A percentile compares a stretch with the other conserved stretches of the same genome.
Conservation (phyloP, 768 basidiomycete genomes). For the Crucibulum laeve region DNA sequence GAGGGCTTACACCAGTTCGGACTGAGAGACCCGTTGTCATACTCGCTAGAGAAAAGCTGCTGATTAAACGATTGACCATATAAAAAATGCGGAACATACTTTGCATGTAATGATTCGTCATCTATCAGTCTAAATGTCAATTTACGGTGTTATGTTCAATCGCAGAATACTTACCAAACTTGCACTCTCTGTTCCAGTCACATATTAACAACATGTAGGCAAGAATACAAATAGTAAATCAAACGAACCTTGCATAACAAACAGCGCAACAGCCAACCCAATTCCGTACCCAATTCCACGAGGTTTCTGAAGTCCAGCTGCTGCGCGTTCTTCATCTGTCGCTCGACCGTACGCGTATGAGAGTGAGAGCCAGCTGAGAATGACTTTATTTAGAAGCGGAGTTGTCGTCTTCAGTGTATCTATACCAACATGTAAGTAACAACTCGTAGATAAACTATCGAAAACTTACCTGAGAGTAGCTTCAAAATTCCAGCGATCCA, state of each 20-base stretch:
- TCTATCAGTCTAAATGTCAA: conserved; percentile 21
- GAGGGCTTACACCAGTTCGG: conserved; percentile 39
- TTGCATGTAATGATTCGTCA: conserved; percentile 42
- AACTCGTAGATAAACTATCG: conserved; percentile 1
- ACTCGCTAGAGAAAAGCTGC: conserved; percentile 21
- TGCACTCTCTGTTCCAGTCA: conserved; percentile 24
- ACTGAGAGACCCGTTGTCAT: conserved; percentile 45
- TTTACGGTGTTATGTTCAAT: too few species aligned
- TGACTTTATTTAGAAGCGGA: conserved; percentile 53
- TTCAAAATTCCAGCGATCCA: conserved; percentile 46
- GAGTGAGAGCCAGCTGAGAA: conserved; percentile 54
- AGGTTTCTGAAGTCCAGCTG: conserved; percentile 30
- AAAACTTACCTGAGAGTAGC: conserved; percentile 31
- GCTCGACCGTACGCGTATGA: conserved; percentile 39
- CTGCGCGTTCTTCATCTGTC: conserved; percentile 29
- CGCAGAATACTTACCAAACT: too few species aligned
- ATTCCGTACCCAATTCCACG: conserved; percentile 57
- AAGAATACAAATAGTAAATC: neutral
- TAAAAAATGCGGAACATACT: conserved; percentile 16
- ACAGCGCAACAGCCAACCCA: conserved; percentile 53
- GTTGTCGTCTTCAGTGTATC: conserved; percentile 49
- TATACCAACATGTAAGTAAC: conserved; percentile 9
- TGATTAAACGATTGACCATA: neutral
- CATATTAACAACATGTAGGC: neutral
- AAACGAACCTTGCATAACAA: conserved; percentile 53